Conservation (phyloP, 192 early-diverging fungal genomes). For the Gaertneriomyces semiglobifer region DNA sequence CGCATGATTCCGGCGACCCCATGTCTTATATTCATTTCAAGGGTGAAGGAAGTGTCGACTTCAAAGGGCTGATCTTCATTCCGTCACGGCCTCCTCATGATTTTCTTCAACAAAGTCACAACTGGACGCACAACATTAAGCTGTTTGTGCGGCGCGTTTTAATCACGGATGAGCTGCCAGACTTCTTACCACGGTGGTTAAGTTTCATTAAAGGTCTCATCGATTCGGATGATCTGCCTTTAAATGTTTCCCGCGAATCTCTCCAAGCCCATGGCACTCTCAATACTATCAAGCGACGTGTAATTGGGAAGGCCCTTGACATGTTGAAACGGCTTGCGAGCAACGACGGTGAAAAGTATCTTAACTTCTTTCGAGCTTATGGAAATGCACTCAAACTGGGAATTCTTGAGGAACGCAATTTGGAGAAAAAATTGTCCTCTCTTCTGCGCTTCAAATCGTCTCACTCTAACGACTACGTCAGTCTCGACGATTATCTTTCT, state of each 20-base stretch:
- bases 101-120: constrained; percentile 45
- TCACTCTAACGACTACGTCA: constrained; percentile 42
- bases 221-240: constrained; percentile 94
- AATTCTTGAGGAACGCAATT: constrained; percentile 73
- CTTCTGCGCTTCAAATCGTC: constrained; percentile 59
- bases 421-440: constrained; percentile 72
- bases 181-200: constrained; percentile 88
- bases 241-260: constrained; percentile 97
- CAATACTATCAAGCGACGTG: constrained; percentile 77
- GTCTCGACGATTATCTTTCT: constrained; percentile 73
- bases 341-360: constrained; percentile 44
- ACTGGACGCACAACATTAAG: constrained; percentile 65
- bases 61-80: constrained; percentile 82
- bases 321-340: constrained; percentile 68
- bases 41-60: constrained; percentile 91
- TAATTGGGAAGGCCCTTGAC: constrained; percentile 88
- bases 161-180: constrained; percentile 86
- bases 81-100: constrained; percentile 58
- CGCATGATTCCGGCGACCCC: constrained; percentile 69
- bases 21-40: constrained; percentile 84
- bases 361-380: constrained; percentile 69
- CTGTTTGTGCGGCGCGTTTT: constrained; percentile 95
- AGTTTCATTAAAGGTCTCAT: constrained; percentile 91
- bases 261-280: constrained; percentile 83
- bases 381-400: constrained; percentile 81